These are phyloP conservation scores for Carex parvula DNA, from an alignment of 176 grass and related monocot genomes.

Conservation along the genomic window DNA sequence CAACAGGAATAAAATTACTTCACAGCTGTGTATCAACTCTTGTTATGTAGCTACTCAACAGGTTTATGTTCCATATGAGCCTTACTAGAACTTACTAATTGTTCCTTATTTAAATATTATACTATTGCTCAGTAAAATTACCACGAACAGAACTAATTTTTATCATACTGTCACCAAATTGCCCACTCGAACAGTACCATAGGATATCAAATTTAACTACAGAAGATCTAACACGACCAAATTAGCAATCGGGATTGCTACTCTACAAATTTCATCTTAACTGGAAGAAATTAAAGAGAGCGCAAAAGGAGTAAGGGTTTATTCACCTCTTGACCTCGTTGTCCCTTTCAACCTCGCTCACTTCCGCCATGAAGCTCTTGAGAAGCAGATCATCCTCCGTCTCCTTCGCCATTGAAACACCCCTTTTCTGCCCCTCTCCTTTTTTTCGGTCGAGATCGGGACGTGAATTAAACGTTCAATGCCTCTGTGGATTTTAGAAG, in stretches of 20 bases:
- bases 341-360: conserved; percentile 87
- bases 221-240: not conserved
- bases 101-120: not conserved
- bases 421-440: not conserved
- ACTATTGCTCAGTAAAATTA: not conserved
- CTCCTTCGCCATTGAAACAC: conserved; percentile 41
- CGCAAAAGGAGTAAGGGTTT: not conserved
- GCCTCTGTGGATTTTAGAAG: not conserved
- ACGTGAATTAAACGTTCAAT: not conserved
- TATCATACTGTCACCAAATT: not conserved
- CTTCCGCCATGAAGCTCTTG: conserved; percentile 92
- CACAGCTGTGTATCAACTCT: not conserved
- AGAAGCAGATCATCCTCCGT: conserved; percentile 69
- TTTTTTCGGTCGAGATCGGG: not conserved
- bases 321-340: conserved; percentile 75
- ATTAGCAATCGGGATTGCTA: not conserved
- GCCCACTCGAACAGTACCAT: not conserved
- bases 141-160: not conserved
- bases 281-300: not conserved
- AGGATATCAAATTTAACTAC: not conserved
- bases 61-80: not conserved
- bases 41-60: not conserved
- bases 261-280: not conserved
- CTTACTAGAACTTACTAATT: not conserved
- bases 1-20: not conserved